Evolutionary conservation across 164 flowering plant genomes (phyloP).

Genomic region (Echeveria elegans): DNA sequence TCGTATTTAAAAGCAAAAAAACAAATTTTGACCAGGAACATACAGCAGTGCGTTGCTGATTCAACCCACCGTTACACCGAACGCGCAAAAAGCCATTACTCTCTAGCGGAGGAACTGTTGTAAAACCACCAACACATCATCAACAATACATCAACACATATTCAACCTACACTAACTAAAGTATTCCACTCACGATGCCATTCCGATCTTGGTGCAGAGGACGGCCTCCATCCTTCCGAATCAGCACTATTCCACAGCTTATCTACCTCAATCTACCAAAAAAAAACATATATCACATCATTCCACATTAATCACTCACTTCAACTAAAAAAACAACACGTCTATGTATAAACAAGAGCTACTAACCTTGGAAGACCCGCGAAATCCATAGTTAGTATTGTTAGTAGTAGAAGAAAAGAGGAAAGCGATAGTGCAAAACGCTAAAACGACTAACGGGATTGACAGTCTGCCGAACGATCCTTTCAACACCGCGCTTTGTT

Average conservation of each 20-base stretch:
- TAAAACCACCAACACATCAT: not conserved
- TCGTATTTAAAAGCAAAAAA: not conserved
- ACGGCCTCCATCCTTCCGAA: slow-evolving; percentile 87
- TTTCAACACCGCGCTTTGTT: slow-evolving; percentile 20
- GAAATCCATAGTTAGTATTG: slow-evolving; percentile 9
- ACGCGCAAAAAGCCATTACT: slow-evolving; percentile 82
- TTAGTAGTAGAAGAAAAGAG: slow-evolving; percentile 16
- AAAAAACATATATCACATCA: not conserved
- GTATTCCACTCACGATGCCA: slow-evolving; percentile 79
- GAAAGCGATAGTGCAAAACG: slow-evolving; percentile 34
- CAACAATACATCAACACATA: not conserved
- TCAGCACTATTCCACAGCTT: slow-evolving; percentile 72
- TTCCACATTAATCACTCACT: not conserved
- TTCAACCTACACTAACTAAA: not conserved
- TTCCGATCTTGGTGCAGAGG: slow-evolving; percentile 77
- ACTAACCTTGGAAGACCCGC: slow-evolving; percentile 22
- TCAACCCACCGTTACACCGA: slow-evolving; percentile 95
- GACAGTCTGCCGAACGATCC: slow-evolving; percentile 30
- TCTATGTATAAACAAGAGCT: too few relatives aligned
- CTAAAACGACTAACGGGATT: slow-evolving; percentile 26
- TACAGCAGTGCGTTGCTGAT: slow-evolving; percentile 96
- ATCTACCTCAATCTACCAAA: slow-evolving; percentile 40
- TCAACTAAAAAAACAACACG: not conserved
- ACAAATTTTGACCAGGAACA: slow-evolving; percentile 17
- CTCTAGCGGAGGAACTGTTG: slow-evolving; percentile 76